A percentile compares a stretch with the other conserved stretches of the same genome.
phyloP scores from a whole-genome alignment of 768 basidiomycete species.

The Hortiboletus flavorubellus region DNA sequence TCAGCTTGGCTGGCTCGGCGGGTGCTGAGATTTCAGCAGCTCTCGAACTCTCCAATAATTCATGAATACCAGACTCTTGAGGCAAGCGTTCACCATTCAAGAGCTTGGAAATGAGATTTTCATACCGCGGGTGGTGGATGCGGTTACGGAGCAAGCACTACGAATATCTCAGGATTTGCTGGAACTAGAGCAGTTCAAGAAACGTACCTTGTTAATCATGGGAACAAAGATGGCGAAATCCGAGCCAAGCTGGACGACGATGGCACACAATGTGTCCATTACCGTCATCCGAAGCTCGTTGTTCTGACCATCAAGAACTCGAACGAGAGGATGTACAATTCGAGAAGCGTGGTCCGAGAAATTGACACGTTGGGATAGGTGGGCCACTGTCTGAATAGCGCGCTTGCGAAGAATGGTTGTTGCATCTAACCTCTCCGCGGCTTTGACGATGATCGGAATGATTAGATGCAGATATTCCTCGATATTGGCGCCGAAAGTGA shows the following conservation, averaged over 20 bases:
- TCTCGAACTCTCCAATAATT: constrained; percentile 64
- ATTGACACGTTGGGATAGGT: constrained; percentile 87
- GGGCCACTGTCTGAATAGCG: constrained; percentile 89
- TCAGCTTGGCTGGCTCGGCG: constrained; percentile 83
- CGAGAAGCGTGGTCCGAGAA: constrained; percentile 97
- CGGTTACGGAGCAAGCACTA: constrained; percentile 76
- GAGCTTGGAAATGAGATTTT: constrained; percentile 82
- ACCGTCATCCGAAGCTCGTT: constrained; percentile 83
- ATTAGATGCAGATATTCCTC: constrained; percentile 98
- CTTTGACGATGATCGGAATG: constrained; percentile 89
- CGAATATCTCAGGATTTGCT: neutral
- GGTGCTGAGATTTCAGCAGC: constrained; percentile 75
- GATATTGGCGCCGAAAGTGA: constrained; percentile 93
- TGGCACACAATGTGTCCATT: constrained; percentile 90
- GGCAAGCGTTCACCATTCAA: constrained; percentile 90
- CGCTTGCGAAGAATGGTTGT: constrained; percentile 74
- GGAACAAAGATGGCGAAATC: constrained; percentile 98
- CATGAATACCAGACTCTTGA: constrained; percentile 74
- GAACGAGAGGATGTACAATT: constrained; percentile 92
- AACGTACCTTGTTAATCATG: constrained; percentile 85
- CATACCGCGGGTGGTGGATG: constrained; percentile 80
- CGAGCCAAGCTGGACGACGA: constrained; percentile 90
- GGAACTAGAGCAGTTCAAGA: neutral
- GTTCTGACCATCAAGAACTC: constrained; percentile 70
- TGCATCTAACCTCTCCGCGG: constrained; percentile 81